Evolutionary conservation across 106 monocot species (phyloP), one percentile per base, ranked within the genome.

Genomic region (Dioscorea zingiberensis): DNA sequence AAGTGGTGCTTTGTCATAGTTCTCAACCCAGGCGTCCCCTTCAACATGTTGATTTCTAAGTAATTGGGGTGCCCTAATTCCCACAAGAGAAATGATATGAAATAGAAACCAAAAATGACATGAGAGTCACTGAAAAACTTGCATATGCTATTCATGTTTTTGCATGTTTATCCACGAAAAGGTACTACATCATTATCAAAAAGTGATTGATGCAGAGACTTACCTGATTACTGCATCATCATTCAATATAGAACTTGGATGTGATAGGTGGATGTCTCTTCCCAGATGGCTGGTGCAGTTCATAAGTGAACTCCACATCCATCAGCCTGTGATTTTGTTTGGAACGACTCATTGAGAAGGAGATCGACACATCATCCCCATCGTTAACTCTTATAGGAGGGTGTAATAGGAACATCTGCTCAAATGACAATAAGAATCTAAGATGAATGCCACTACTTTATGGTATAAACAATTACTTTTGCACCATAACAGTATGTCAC

Each of bases 271-370:
- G 71, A 21, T 76, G 64, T 45, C 62, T 48, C 71, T 81, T 85
- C 53, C 91, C 94, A 15, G 82, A 82, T 59, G 73, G 70, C 24
- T 65, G 75, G 47, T 76, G 85, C 63, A 95, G 57, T 73, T 85
- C 80, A 19, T 67, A 73, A 5, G 74, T 75, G 24, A 91, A 64
- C 18, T 97, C 85, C 54, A 97, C 78, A 66, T 97, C 81, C 91
- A 97, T 80, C 65, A 97, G 64, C 9, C 91, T 75, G 62, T 97
- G 95, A 67, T 97, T 88, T 48, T 91, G 83, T 75, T 81, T 88
- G 25, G 85, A 83, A 25, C 91, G 82, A 18, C 55, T 75, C 91
- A 97, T 91, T 9, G 72, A 76, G 69, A 97, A 92, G 25, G 83
- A 74, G 19, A 75, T 57, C 9, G 30, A 26, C 25, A 97, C 59